phyloP scores from a whole-genome alignment of 805 yeast species.

The Yarrowia sp. region DNA sequence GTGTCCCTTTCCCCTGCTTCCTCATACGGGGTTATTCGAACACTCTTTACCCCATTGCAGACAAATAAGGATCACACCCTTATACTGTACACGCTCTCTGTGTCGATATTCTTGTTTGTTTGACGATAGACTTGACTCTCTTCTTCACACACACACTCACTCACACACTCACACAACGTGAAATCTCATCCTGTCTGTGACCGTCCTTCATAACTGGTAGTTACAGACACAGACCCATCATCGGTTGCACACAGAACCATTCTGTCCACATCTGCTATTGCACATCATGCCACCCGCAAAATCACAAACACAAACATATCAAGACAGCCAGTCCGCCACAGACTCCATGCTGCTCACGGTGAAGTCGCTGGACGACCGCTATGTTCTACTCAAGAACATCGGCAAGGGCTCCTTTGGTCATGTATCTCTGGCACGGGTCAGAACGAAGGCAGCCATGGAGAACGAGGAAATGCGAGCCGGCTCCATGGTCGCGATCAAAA shows the following conservation, averaged over 20 bases:
- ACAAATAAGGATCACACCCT: neutral
- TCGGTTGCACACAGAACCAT: neutral
- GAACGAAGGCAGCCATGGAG: neutral
- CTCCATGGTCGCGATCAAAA: slow-evolving; percentile 68
- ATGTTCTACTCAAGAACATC: slow-evolving; percentile 28
- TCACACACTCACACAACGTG: neutral
- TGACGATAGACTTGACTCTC: neutral
- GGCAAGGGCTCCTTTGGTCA: slow-evolving; percentile 36
- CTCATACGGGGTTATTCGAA: neutral
- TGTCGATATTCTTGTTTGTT: neutral
- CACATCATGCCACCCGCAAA: neutral
- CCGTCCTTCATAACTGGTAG: neutral
- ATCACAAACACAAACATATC: neutral
- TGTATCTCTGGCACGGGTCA: slow-evolving; percentile 28
- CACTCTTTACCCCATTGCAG: neutral
- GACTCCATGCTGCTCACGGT: neutral
- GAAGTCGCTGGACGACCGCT: slow-evolving; percentile 20
- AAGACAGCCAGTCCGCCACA: neutral
- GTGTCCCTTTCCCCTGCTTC: neutral
- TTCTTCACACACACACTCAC: neutral
- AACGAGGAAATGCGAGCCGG: neutral
- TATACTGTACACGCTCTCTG: neutral
- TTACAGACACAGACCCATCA: neutral
- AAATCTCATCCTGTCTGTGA: neutral
- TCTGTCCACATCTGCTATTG: too few relatives aligned